Evolutionary conservation across 2,329 filamentous ascomycete genomes (phyloP), one percentile per base, ranked within the genome.

Genomic region (Penicillium sp.): DNA sequence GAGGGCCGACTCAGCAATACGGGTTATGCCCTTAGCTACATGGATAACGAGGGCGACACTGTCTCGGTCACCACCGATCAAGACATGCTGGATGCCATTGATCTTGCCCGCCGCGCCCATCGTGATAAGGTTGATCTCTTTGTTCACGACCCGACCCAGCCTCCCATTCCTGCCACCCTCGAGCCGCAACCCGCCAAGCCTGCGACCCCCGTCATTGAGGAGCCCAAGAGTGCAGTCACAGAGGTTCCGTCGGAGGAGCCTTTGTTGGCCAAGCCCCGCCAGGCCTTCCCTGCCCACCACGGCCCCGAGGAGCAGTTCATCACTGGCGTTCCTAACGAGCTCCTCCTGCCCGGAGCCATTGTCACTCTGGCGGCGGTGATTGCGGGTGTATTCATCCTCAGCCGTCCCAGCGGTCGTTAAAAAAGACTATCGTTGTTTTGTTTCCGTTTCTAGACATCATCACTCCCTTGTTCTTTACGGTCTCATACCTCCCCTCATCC

Each of bases 111-210:
- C 63, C 88, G 91, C 61, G 85, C 86, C 50, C 88, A 84, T 69
- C 89, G 88, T 50, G 95, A 98, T 70, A 99, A 99, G 84, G 95
- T 99, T 22, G 95, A 99, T 72, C 85, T 99, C 17, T 98, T 97
- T 72, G 93, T 98, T 13, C 95, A 99, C 76, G 91, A 99, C 71
- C 93, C 94, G 0, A 88, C 93, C 65, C 90, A 95, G 79, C 88
- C 94, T n/a, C 91, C 93, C 0, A 85, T 93, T n/a, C 82, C 88
- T 10, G 82, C 85, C 1, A 85, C 87, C 0, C 78, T 88, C 12
- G 84, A 89, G 42, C 86, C 87, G 40, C 83, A 86, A 62, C 86
- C 87, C 4, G 72, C 80, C 17, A 83, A 82, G 63, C 79, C 82
- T 5, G 76, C 79, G 26, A 85, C 86, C 17, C 84, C 85, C 15